Percentiles rank a stretch among this genome's conserved stretches.
phyloP scores from a whole-genome alignment of 2,329 filamentous ascomycete species.

The Keithomyces neogunnii region DNA sequence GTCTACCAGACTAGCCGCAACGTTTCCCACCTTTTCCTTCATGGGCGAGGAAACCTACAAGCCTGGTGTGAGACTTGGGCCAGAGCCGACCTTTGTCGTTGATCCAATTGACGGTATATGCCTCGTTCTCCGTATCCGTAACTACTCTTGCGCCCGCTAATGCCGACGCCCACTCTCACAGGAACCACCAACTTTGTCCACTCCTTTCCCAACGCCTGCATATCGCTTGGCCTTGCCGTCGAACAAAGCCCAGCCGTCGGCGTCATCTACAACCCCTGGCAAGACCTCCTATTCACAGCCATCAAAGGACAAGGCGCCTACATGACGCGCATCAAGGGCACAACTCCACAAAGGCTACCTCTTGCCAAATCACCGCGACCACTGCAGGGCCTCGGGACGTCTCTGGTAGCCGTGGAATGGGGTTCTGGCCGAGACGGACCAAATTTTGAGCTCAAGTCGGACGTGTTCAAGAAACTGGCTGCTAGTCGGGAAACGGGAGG shows the following conservation, averaged over 20 bases:
- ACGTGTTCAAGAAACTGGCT: slow-evolving; percentile 55
- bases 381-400: slow-evolving; percentile 50
- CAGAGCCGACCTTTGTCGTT: slow-evolving; percentile 67
- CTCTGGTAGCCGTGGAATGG: slow-evolving; percentile 67
- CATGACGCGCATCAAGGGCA: slow-evolving; percentile 36
- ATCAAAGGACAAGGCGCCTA: slow-evolving; percentile 61
- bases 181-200: slow-evolving; percentile 73
- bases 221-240: slow-evolving; percentile 66
- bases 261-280: slow-evolving; percentile 75
- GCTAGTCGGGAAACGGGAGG: slow-evolving; percentile 54
- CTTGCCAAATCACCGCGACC: slow-evolving; percentile 41
- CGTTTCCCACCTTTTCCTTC: slow-evolving; percentile 52
- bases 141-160: not conserved
- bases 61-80: slow-evolving; percentile 53
- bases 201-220: slow-evolving; percentile 64
- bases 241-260: slow-evolving; percentile 55
- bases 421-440: slow-evolving; percentile 58
- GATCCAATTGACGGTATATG: slow-evolving; percentile 66
- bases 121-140: not conserved
- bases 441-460: slow-evolving; percentile 62
- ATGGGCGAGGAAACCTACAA: slow-evolving; percentile 73
- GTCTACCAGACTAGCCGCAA: slow-evolving; percentile 37
- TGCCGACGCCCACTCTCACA: slow-evolving; percentile 1
- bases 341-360: slow-evolving; percentile 28
- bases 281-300: slow-evolving; percentile 58